These are phyloP conservation scores for Paxillus ammoniavirescens DNA, from an alignment of 768 basidiomycete genomes.

Conservation along the genomic window DNA sequence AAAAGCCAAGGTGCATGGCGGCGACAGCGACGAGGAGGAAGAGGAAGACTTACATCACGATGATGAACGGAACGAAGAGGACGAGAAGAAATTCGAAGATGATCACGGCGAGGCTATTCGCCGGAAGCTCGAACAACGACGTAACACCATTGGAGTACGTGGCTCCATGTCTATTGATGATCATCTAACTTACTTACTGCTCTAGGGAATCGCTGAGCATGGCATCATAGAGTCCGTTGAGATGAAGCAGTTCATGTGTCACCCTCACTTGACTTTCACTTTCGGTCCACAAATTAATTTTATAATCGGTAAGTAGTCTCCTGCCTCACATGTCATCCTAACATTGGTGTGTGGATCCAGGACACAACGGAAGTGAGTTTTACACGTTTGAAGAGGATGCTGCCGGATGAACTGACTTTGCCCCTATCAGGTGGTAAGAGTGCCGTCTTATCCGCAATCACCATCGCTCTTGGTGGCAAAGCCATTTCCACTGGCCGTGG, in stretches of 20 bases:
- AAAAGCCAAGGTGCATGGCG: constrained; percentile 27
- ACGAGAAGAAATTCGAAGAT: constrained; percentile 67
- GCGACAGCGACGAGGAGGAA: constrained; percentile 30
- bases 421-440: constrained; percentile 80
- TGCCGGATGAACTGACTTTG: background rate
- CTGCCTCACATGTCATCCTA: background rate
- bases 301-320: constrained; percentile 68
- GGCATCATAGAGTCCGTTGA: constrained; percentile 87
- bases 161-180: constrained; percentile 41
- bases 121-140: constrained; percentile 47
- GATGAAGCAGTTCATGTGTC: constrained; percentile 96
- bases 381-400: background rate
- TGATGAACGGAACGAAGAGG: constrained; percentile 44
- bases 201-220: constrained; percentile 75
- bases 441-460: constrained; percentile 89
- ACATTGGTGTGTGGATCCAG: constrained; percentile 35
- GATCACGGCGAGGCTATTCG: constrained; percentile 57
- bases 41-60: constrained; percentile 35
- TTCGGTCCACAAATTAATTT: constrained; percentile 97
- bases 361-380: constrained; percentile 88
- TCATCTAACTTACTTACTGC: background rate
- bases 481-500: constrained; percentile 90
- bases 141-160: constrained; percentile 39
- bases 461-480: constrained; percentile 92
- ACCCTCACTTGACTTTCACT: constrained; percentile 75